These are phyloP conservation scores for Candida pseudocylindracea DNA, from an alignment of 1,139 yeast genomes.

Conservation along the genomic window DNA sequence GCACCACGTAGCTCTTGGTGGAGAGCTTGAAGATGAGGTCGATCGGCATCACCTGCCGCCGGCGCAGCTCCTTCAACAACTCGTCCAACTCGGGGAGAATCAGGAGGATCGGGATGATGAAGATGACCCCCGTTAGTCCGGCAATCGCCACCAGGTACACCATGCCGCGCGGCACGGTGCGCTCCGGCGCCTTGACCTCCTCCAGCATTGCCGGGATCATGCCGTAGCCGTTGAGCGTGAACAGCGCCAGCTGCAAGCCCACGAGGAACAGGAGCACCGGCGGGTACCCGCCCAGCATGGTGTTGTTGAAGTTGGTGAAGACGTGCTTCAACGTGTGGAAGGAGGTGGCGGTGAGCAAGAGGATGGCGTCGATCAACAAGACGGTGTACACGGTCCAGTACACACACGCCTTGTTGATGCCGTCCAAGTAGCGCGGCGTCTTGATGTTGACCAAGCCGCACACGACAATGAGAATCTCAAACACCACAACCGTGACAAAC, in stretches of 20 bases:
- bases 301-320: constrained; percentile 46
- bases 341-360: constrained; percentile 34
- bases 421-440: constrained; percentile 35
- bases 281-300: constrained; percentile 48
- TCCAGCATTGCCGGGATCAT: constrained; percentile 67
- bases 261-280: constrained; percentile 41
- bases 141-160: constrained; percentile 42
- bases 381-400: constrained; percentile 58
- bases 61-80: constrained; percentile 31
- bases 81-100: constrained; percentile 43
- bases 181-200: constrained; percentile 58
- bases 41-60: constrained; percentile 32
- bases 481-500: constrained; percentile 32
- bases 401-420: constrained; percentile 42
- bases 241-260: constrained; percentile 60
- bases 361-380: constrained; percentile 38
- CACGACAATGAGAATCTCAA: constrained; percentile 28
- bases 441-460: constrained; percentile 34
- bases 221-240: constrained; percentile 67
- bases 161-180: constrained; percentile 60
- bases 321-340: constrained; percentile 39
- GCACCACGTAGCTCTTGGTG: constrained; percentile 43
- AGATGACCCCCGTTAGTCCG: constrained; percentile 43
- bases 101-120: constrained; percentile 46
- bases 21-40: constrained; percentile 47